Percentiles rank a stretch among this genome's conserved stretches.
Conservation (phyloP, 1,139 yeast species). For the Geotrichum restrictum region DNA sequence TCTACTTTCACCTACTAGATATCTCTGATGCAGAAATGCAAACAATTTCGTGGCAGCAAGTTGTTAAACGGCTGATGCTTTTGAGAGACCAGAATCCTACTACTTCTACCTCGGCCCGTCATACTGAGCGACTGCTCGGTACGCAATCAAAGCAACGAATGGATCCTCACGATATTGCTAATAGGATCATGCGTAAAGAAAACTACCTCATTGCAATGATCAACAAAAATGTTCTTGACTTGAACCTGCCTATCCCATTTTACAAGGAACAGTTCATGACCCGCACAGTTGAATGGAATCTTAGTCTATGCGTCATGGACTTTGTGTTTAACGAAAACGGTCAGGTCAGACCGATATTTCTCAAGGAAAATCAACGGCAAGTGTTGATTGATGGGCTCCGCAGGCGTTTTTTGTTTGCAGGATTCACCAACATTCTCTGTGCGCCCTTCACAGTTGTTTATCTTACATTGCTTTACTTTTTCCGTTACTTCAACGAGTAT, state of each 20-base stretch:
- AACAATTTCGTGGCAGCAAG: constrained; percentile 88
- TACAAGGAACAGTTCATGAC: constrained; percentile 51
- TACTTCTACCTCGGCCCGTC: constrained; percentile 43
- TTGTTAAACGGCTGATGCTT: constrained; percentile 71
- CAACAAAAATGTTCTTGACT: constrained; percentile 69
- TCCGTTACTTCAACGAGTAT: constrained; percentile 88
- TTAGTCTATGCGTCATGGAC: constrained; percentile 81
- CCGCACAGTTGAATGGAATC: constrained; percentile 88
- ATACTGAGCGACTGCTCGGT: constrained; percentile 51
- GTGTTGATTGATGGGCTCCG: constrained; percentile 64
- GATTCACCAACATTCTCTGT: constrained; percentile 70
- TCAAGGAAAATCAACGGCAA: constrained; percentile 69
- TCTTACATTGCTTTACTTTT: constrained; percentile 75
- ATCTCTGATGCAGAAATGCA: constrained; percentile 78
- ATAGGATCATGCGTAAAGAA: constrained; percentile 91
- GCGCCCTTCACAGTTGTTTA: constrained; percentile 86
- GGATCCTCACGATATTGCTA: constrained; percentile 92
- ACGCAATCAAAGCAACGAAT: constrained; percentile 60
- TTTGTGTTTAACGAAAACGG: constrained; percentile 81
- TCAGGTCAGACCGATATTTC: constrained; percentile 67
- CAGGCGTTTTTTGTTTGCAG: constrained; percentile 81
- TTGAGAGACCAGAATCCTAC: constrained; percentile 77
- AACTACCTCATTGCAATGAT: constrained; percentile 87
- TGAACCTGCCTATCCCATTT: constrained; percentile 45
- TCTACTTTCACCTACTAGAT: constrained; percentile 61